A percentile compares a stretch with the other conserved stretches of the same genome.
Evolutionary conservation across 148 eudicot species (phyloP).

Genomic region (Diospyros lotus): DNA sequence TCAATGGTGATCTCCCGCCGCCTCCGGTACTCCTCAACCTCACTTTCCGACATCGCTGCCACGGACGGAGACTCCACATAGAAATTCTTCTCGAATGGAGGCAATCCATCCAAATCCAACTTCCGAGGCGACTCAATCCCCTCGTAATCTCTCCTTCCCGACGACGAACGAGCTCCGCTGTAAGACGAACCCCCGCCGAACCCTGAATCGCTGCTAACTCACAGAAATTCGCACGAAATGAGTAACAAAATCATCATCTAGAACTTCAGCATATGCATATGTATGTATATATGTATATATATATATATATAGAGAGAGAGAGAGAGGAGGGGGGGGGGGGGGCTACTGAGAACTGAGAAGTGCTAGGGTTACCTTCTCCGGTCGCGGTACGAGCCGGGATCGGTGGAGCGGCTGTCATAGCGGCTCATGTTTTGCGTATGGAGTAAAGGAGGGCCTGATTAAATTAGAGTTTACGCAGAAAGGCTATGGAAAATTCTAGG

Average conservation of each 20-base stretch:
- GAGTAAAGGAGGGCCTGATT: too few relatives aligned
- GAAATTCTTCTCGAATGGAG: conserved; percentile 90
- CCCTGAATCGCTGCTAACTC: conserved; percentile 51
- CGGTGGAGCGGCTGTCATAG: conserved; percentile 83
- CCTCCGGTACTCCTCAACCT: conserved; percentile 65
- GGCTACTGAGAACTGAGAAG: neutral
- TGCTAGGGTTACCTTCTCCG: conserved; percentile 65
- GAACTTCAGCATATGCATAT: neutral
- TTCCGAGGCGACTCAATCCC: conserved; percentile 46
- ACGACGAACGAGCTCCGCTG: conserved; percentile 29
- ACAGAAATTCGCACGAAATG: neutral
- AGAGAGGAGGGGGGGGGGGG: neutral
- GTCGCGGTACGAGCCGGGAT: conserved; percentile 90
- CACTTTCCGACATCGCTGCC: conserved; percentile 68
- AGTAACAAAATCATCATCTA: neutral
- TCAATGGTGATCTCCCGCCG: conserved; percentile 82
- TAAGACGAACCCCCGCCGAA: conserved; percentile 42
- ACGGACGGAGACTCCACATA: conserved; percentile 64
- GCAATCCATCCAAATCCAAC: conserved; percentile 79
- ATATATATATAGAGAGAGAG: neutral
- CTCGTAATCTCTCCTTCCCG: conserved; percentile 44
- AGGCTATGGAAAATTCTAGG: too few relatives aligned
- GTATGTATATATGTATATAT: neutral
- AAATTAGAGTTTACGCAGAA: too few relatives aligned
- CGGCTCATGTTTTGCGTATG: conserved; percentile 51